Percentiles rank a stretch among this genome's conserved stretches.
phyloP scores from a whole-genome alignment of 768 basidiomycete species.

The Antrodiella citrinella region DNA sequence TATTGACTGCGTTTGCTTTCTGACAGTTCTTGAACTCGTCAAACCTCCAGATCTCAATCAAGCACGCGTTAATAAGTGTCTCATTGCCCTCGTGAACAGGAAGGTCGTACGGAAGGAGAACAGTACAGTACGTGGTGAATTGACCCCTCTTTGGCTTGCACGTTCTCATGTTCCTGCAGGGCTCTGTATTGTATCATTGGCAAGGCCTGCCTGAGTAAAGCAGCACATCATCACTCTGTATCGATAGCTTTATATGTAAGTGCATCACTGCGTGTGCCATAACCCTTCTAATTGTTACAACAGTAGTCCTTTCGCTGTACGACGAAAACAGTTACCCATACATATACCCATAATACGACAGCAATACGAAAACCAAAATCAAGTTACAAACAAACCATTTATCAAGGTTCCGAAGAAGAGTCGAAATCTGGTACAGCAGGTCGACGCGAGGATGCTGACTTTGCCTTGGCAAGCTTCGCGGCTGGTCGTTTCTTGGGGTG shows the following conservation, averaged over 20 bases:
- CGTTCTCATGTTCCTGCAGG: slow-evolving; percentile 31
- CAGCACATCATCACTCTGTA: neutral
- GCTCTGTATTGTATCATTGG: slow-evolving; percentile 64
- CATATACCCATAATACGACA: neutral
- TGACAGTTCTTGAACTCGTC: slow-evolving; percentile 60
- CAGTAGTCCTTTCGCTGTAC: too few species aligned
- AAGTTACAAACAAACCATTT: neutral
- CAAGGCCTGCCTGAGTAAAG: slow-evolving; percentile 35
- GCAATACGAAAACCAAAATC: neutral
- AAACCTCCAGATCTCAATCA: slow-evolving; percentile 79
- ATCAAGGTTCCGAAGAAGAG: neutral
- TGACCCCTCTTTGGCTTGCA: too few species aligned
- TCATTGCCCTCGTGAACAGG: slow-evolving; percentile 83
- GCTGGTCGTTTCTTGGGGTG: neutral
- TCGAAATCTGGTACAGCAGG: neutral
- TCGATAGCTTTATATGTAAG: neutral
- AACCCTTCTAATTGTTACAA: neutral
- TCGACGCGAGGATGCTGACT: neutral
- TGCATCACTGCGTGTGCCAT: neutral
- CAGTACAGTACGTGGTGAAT: slow-evolving; percentile 25
- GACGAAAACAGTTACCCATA: too few species aligned
- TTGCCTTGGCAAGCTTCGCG: too few species aligned
- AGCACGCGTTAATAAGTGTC: slow-evolving; percentile 86
- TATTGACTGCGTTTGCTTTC: neutral
- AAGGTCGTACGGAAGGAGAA: slow-evolving; percentile 79